phyloP scores from a whole-genome alignment of 768 basidiomycete genomes.

The Mycena floridula region DNA sequence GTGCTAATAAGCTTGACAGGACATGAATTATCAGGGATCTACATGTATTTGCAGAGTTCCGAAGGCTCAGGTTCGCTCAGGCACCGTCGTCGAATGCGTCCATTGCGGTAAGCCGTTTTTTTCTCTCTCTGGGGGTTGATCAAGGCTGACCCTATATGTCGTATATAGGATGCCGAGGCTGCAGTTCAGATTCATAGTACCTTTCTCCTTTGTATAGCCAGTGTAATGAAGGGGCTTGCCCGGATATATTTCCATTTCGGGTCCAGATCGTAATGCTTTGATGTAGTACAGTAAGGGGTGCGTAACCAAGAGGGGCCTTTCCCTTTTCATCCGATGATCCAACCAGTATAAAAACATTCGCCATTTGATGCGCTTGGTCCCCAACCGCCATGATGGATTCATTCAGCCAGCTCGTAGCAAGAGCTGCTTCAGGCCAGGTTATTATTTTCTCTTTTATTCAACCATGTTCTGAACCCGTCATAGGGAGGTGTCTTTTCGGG shows the following conservation, averaged over 20 bases:
- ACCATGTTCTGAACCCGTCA: neutral
- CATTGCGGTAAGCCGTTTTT: constrained; percentile 76
- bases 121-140: constrained; percentile 1
- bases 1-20: constrained; percentile 37
- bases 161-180: constrained; percentile 89
- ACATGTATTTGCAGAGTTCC: constrained; percentile 98
- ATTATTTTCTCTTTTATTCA: constrained; percentile 11
- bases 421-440: constrained; percentile 47
- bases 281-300: too few relatives aligned
- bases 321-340: too few relatives aligned
- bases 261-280: too few relatives aligned
- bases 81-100: constrained; percentile 92
- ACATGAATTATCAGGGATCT: constrained; percentile 99
- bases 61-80: constrained; percentile 84
- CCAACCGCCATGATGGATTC: neutral
- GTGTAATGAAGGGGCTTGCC: too few relatives aligned
- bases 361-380: too few relatives aligned
- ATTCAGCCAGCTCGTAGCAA: constrained; percentile 24
- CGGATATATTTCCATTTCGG: too few relatives aligned
- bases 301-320: too few relatives aligned
- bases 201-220: too few relatives aligned
- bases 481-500: constrained; percentile 78
- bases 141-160: constrained; percentile 9
- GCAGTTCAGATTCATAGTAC: constrained; percentile 76
- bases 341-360: too few relatives aligned